Percentiles rank a stretch among this genome's conserved stretches.
Evolutionary conservation across 192 early-diverging fungal species (phyloP).

Genomic region (Backusella westeae): DNA sequence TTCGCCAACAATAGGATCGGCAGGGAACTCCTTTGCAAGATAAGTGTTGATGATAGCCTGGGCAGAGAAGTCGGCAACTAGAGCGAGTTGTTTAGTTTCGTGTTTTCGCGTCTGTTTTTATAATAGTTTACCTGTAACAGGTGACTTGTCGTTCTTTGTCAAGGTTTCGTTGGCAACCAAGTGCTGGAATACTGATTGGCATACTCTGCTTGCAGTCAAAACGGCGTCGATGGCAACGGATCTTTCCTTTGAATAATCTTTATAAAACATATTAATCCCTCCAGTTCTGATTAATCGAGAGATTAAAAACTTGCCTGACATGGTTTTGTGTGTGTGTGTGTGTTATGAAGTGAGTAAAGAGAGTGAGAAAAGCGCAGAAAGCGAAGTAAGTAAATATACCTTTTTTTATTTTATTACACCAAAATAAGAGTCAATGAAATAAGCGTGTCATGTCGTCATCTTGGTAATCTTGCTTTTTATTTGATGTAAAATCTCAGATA

Average conservation of each 20-base stretch:
- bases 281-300: not conserved
- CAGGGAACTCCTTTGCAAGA: slow-evolving; percentile 74
- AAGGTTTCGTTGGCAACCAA: slow-evolving; percentile 81
- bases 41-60: slow-evolving; percentile 93
- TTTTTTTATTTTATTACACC: not conserved
- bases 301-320: slow-evolving; percentile 6
- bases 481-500: not conserved
- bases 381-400: not conserved
- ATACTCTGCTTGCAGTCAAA: slow-evolving; percentile 81
- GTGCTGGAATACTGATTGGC: slow-evolving; percentile 83
- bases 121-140: slow-evolving; percentile 76
- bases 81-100: not conserved
- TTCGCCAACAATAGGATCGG: slow-evolving; percentile 93
- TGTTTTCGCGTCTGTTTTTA: not conserved
- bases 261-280: slow-evolving; percentile 4
- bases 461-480: not conserved
- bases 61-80: slow-evolving; percentile 93
- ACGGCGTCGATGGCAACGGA: slow-evolving; percentile 89
- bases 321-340: not conserved
- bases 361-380: not conserved
- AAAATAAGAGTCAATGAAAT: not conserved
- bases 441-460: not conserved
- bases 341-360: not conserved
- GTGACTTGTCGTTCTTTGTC: slow-evolving; percentile 93
- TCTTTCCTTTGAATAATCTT: slow-evolving; percentile 54